Base-by-base conservation (phyloP, 306 rosid genomes). In the Notholithocarpus densiflorus region DNA sequence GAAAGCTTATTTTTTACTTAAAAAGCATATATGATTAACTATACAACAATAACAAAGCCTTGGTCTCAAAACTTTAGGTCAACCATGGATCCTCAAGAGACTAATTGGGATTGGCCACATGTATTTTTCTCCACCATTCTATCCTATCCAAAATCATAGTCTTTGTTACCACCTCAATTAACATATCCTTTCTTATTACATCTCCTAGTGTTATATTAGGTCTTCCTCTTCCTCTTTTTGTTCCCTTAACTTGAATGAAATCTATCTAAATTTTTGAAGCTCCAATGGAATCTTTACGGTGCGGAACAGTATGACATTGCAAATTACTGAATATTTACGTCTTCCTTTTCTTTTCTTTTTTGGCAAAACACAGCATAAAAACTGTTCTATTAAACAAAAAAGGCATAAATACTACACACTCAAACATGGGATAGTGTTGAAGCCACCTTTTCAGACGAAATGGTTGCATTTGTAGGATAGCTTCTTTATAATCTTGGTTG, bases 371-470 rank as follows among this genome's bases (percentile, higher is more conserved):
- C 27, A 68, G 52, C 10, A 4, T 14, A 68, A 40, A 40, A 40
- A 40, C 45, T 40, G 11, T 40, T 8, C 45, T 40, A 40, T 40
- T 40, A 40, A 40, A 40, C 11, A 40, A 40, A 40, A 40, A 40
- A 40, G 45, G 45, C 45, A 32, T 34, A 34, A 8, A 19, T 19
- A 72, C 54, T 14, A 59, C 27, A 66, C 24, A 26, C 65, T 65
- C 18, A 51, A 45, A 64, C 26, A 48, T 17, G 23, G 40, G 45
- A 68, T 62, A 20, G 21, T 45, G 18, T 54, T 8, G 56, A 21
- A 72, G 10, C 20, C 69, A 89, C 92, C 92, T 84, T 84, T 89
- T 89, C 45, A 89, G 77, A 74, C 74, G 85, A 78, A 86, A 89
- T n/a, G 92, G 92, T 75, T 89, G 90, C 76, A 74, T 72, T 32